Percentiles rank a stretch among this genome's conserved stretches.
Conservation (phyloP, 768 basidiomycete genomes). For the Mrakia blollopis region DNA sequence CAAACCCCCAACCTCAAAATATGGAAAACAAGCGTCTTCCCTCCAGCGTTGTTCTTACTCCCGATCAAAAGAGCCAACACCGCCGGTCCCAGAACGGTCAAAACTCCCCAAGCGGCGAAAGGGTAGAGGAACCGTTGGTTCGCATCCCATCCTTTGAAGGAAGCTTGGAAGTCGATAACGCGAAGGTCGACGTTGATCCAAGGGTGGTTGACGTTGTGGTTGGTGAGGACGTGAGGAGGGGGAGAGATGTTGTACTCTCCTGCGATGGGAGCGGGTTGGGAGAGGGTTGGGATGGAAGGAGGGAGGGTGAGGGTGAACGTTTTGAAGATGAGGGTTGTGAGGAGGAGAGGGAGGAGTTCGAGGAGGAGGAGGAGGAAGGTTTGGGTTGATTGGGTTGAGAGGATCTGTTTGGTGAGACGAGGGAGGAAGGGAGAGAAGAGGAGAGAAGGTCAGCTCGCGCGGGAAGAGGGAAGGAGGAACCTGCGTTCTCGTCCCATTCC, state of each 20-base stretch:
- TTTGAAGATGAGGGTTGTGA: neutral
- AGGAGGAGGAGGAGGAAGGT: neutral
- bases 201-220: constrained; percentile 3
- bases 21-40: constrained; percentile 6
- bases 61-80: neutral
- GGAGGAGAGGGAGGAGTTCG: constrained; percentile 2
- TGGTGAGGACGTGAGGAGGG: neutral
- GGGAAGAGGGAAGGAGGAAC: neutral
- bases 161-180: neutral
- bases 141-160: constrained; percentile 1
- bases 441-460: neutral
- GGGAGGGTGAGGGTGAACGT: constrained; percentile 5
- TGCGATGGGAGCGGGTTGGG: constrained; percentile 3
- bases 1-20: constrained; percentile 9
- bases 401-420: neutral
- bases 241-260: constrained; percentile 5
- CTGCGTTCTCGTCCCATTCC: neutral
- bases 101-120: neutral
- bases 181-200: neutral
- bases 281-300: neutral
- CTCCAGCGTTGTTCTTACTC: neutral
- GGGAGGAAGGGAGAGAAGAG: neutral
- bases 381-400: neutral
- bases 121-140: neutral
- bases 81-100: neutral